Evolutionary conservation across 768 basidiomycete species (phyloP).

Genomic region (Collybia nuda): DNA sequence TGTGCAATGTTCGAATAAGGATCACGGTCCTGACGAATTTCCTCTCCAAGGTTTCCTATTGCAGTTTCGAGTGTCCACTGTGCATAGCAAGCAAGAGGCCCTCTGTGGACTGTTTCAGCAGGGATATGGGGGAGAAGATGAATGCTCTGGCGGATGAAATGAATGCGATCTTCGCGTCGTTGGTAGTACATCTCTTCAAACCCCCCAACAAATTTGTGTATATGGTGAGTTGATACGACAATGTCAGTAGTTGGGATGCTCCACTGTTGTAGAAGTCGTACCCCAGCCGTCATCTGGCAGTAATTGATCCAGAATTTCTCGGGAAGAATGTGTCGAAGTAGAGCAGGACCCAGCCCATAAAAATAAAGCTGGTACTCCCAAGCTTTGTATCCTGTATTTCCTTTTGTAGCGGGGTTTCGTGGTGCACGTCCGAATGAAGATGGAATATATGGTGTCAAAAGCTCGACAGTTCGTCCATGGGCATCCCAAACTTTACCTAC

Average conservation of each 20-base stretch:
- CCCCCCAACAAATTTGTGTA: background rate
- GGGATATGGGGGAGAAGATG: conserved; percentile 1
- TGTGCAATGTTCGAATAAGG: conserved; percentile 10
- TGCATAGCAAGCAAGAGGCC: background rate
- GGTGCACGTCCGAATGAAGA: conserved; percentile 25
- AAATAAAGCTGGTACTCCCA: conserved; percentile 26
- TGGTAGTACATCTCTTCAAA: conserved; percentile 1
- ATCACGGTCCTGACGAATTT: conserved; percentile 12
- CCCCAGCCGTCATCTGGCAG: conserved; percentile 25
- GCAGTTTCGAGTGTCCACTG: conserved; percentile 14
- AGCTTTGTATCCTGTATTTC: conserved; percentile 29
- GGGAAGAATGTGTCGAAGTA: conserved; percentile 25
- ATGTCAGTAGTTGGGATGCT: conserved; percentile 9
- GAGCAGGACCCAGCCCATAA: conserved; percentile 23
- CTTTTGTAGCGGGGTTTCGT: conserved; percentile 28
- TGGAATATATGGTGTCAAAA: conserved; percentile 8
- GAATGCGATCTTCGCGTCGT: background rate
- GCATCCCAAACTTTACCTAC: conserved; percentile 2
- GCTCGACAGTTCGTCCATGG: conserved; percentile 11
- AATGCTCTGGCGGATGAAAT: conserved; percentile 4
- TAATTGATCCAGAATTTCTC: conserved; percentile 21
- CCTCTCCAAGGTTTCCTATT: conserved; percentile 11
- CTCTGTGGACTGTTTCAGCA: background rate
- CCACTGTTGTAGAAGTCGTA: conserved; percentile 22
- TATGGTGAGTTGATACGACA: no score